Conservation (phyloP, 2,329 filamentous ascomycete species). For the Hypoxylon sp. region DNA sequence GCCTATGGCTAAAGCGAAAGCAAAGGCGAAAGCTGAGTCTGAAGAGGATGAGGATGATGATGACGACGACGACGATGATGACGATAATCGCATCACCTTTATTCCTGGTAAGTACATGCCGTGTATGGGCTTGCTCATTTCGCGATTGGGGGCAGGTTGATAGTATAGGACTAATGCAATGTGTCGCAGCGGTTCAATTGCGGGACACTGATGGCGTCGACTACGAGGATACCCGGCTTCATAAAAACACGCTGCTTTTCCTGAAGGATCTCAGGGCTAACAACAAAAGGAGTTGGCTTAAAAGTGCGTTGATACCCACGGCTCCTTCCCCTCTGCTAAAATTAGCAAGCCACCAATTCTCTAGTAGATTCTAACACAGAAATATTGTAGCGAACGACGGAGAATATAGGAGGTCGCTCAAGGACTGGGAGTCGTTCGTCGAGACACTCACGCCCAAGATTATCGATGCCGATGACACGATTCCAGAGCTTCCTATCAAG, state of each 20-base stretch:
- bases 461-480: conserved; percentile 80
- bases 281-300: conserved; percentile 72
- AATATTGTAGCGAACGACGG: conserved; percentile 76
- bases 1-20: conserved; percentile 48
- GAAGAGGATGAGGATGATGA: conserved; percentile 55
- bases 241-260: conserved; percentile 72
- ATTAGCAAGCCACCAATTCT: conserved; percentile 12
- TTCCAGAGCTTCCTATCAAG: conserved; percentile 88
- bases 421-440: conserved; percentile 86
- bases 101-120: conserved; percentile 53
- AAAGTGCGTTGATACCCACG: conserved; percentile 59
- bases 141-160: background rate
- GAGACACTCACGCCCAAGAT: conserved; percentile 79
- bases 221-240: conserved; percentile 68
- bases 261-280: conserved; percentile 72
- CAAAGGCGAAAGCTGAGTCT: conserved; percentile 54
- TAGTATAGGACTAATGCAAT: conserved; percentile 17
- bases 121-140: background rate
- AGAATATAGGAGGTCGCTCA: conserved; percentile 82
- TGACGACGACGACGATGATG: conserved; percentile 55
- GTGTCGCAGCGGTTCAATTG: conserved; percentile 55
- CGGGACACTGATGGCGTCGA: conserved; percentile 60
- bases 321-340: conserved; percentile 10
- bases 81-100: conserved; percentile 59
- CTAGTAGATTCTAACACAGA: conserved; percentile 9